Evolutionary conservation across 2,329 filamentous ascomycete genomes (phyloP).

Genomic region (Penicillium janthinellum): DNA sequence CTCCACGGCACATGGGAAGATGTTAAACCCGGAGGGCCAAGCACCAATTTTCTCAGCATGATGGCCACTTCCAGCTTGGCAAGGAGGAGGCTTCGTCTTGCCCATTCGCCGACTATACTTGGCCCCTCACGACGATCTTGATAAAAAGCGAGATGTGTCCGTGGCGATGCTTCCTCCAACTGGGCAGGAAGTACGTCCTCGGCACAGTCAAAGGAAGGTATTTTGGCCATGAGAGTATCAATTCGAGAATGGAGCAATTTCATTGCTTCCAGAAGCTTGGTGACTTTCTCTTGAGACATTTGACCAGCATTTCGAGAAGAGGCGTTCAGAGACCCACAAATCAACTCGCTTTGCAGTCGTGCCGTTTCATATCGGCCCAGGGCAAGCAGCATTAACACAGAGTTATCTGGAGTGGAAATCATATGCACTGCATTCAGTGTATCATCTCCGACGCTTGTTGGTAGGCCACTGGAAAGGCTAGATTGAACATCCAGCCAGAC

Average conservation of each 20-base stretch:
- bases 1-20: neutral
- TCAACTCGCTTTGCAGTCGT: constrained; percentile 5
- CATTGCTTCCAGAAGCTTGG: neutral
- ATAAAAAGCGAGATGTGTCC: constrained; percentile 1
- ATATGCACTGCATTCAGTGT: neutral
- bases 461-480: constrained; percentile 23
- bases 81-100: constrained; percentile 5
- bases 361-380: constrained; percentile 12
- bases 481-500: constrained; percentile 26
- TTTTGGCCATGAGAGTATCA: constrained; percentile 4
- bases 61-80: constrained; percentile 9
- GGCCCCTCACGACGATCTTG: constrained; percentile 5
- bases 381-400: constrained; percentile 1
- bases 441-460: constrained; percentile 10
- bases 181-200: constrained; percentile 3
- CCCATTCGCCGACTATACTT: constrained; percentile 3
- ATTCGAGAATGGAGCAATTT: constrained; percentile 1
- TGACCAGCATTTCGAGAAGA: neutral
- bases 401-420: neutral
- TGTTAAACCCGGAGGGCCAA: neutral
- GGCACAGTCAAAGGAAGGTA: constrained; percentile 1
- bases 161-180: constrained; percentile 1
- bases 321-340: neutral
- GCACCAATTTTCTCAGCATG: constrained; percentile 7
- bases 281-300: neutral